Conservation (phyloP, 164 flowering plant species). For the Macadamia tetraphylla region DNA sequence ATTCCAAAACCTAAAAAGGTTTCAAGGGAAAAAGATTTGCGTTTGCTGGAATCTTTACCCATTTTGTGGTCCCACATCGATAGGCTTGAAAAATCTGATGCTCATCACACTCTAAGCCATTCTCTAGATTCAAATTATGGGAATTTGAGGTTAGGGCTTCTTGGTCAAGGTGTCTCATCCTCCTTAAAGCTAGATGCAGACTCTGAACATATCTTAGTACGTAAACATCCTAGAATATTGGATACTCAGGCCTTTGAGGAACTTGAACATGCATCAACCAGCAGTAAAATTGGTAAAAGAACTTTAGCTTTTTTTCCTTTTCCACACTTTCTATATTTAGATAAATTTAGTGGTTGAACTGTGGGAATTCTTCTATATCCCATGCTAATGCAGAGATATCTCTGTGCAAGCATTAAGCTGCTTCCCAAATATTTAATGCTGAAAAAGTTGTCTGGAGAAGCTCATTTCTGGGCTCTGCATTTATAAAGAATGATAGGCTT, state of each 20-base stretch:
- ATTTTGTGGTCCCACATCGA: slow-evolving; percentile 29
- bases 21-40: slow-evolving; percentile 19
- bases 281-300: slow-evolving; percentile 49
- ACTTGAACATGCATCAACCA: slow-evolving; percentile 15
- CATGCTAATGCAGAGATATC: slow-evolving; percentile 76
- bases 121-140: slow-evolving; percentile 48
- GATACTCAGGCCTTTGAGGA: slow-evolving; percentile 17
- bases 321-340: neutral
- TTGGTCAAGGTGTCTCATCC: slow-evolving; percentile 20
- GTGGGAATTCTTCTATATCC: slow-evolving; percentile 14
- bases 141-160: slow-evolving; percentile 19
- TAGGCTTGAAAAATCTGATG: slow-evolving; percentile 19
- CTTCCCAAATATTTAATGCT: slow-evolving; percentile 52
- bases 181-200: slow-evolving; percentile 18
- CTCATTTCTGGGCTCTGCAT: slow-evolving; percentile 29
- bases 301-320: slow-evolving; percentile 7
- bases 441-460: slow-evolving; percentile 36
- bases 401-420: slow-evolving; percentile 52
- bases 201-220: slow-evolving; percentile 16
- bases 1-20: slow-evolving; percentile 24
- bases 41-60: slow-evolving; percentile 53
- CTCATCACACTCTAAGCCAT: slow-evolving; percentile 32
- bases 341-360: neutral
- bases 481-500: slow-evolving; percentile 39
- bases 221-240: slow-evolving; percentile 12